Base-by-base conservation (phyloP, 1,284 basidiomycete genomes). In the Moesziomyces aphidis region DNA sequence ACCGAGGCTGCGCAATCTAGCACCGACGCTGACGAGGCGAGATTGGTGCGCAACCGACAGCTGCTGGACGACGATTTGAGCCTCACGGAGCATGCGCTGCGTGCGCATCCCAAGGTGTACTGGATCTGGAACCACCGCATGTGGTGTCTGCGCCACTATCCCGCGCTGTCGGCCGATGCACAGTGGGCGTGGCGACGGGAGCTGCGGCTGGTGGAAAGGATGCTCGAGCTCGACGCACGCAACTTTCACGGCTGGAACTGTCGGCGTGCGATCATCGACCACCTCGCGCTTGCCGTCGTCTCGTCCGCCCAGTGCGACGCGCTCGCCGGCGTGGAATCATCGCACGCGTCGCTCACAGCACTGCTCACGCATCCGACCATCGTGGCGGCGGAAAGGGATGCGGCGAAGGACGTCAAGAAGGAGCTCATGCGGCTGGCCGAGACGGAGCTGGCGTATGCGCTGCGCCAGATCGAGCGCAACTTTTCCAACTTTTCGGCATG, bases 401-500 rank as follows among this genome's bases (percentile, higher is more conserved):
- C 39, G 13, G 19, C 8, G 13, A 15, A 5, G 13, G 8, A 34
- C 13, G 55, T 49, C 24, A 64, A 70, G 22, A 7, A 11, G 3
- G 26, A 43, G 8, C 64, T 77, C 22, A 22, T 80, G 1, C 24
- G 43, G 7, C 59, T 82, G 2, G 81, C 81, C 0, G 39, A 71
- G 11, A 49, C 28, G 0, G 81, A 84, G 52, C 65, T 84, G 9
- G 50, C 55, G 1, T 84, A 78, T 49, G 96, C 96, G 2, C 90
- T 90, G 50, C 88, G 89, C 66, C 97, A 98, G 87, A 99, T 99
- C 76, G 92, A 94, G 84, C 87, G 91, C 55, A 97, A 94, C 84
- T 97, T 99, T 82, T 95, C 93, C 50, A 99, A 99, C 85, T 99
- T 97, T 84, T 96, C 93, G 63, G 97, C 97, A 19, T 99, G 97